These are phyloP conservation scores for Vitis vinifera DNA, from an alignment of 164 flowering plant genomes.

Conservation along the genomic window ASM3070453v1 NC_081818.1:24613501-24614000, in stretches of 20 bases:
- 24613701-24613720: slow-evolving; percentile 86
- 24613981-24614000: slow-evolving; percentile 63
- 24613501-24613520: slow-evolving; percentile 40
- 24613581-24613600: slow-evolving; percentile 92
- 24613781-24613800: background rate
- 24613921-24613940: slow-evolving; percentile 88
- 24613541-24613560: slow-evolving; percentile 42
- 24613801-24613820: slow-evolving; percentile 48
- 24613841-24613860: slow-evolving; percentile 62
- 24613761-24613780: background rate
- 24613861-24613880: slow-evolving; percentile 64
- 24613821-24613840: slow-evolving; percentile 56
- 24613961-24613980: slow-evolving; percentile 87
- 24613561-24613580: slow-evolving; percentile 78
- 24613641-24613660: slow-evolving; percentile 61
- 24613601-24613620: slow-evolving; percentile 94
- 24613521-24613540: slow-evolving; percentile 20
- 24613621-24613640: slow-evolving; percentile 55
- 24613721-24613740: slow-evolving; percentile 13
- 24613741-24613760: background rate
- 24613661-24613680: slow-evolving; percentile 47
- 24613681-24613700: slow-evolving; percentile 88
- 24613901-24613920: slow-evolving; percentile 71
- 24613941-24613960: slow-evolving; percentile 84
- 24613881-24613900: slow-evolving; percentile 76